Evolutionary conservation across 2,329 filamentous ascomycete species (phyloP).

Genomic region (Xylariales sp.): DNA sequence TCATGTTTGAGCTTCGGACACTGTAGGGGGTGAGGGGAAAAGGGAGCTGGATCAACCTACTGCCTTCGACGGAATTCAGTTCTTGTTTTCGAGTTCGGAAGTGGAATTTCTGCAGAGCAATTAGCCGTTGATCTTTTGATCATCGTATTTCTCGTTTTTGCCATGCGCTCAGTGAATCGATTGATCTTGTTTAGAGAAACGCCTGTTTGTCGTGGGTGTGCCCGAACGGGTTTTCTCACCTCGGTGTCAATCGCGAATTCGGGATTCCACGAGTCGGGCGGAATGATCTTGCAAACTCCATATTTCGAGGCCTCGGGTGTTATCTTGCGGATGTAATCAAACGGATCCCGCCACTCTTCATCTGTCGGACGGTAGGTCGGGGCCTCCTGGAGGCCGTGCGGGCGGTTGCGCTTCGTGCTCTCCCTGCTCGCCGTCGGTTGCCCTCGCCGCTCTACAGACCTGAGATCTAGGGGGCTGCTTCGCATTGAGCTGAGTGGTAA

Average conservation of each 20-base stretch:
- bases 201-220: background rate
- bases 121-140: constrained; percentile 8
- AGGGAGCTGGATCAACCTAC: constrained; percentile 54
- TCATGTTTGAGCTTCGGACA: too few relatives aligned
- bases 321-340: constrained; percentile 92
- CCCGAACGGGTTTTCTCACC: constrained; percentile 47
- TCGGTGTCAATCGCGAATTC: constrained; percentile 95
- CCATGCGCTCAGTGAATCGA: too few relatives aligned
- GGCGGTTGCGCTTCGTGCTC: constrained; percentile 69
- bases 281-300: constrained; percentile 93
- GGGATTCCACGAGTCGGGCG: constrained; percentile 90
- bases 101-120: constrained; percentile 71
- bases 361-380: constrained; percentile 86
- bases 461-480: constrained; percentile 69
- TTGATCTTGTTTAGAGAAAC: too few relatives aligned
- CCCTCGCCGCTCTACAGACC: constrained; percentile 86
- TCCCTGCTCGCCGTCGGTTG: constrained; percentile 75
- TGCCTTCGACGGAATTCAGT: constrained; percentile 96
- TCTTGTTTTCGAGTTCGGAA: constrained; percentile 96
- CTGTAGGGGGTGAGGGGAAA: background rate
- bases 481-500: constrained; percentile 51
- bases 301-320: constrained; percentile 79
- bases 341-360: constrained; percentile 91
- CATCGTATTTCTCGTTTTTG: too few relatives aligned
- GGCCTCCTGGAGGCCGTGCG: constrained; percentile 82